A percentile compares a stretch with the other conserved stretches of the same genome.
Conservation (phyloP, 2,329 filamentous ascomycete species). For the Sporothrix mexicana region DNA sequence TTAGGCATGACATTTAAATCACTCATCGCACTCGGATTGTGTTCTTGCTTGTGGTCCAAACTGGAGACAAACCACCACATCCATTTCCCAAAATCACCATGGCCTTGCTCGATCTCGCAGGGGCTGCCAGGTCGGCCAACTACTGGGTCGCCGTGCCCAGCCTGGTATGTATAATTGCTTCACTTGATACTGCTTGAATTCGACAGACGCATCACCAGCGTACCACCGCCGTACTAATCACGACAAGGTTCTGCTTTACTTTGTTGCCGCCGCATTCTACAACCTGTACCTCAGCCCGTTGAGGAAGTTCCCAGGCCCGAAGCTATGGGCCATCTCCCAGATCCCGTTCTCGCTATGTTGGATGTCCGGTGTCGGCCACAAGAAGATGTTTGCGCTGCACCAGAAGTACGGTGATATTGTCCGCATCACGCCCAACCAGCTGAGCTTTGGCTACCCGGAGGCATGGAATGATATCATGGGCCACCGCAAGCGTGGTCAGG, state of each 20-base stretch:
- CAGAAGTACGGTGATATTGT: not conserved
- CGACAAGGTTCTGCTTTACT: not conserved
- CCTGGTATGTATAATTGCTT: not conserved
- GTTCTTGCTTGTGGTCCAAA: no score
- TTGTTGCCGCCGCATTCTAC: not conserved
- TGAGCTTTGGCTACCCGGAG: not conserved
- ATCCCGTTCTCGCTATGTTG: not conserved
- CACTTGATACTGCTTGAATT: not conserved
- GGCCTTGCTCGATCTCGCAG: no score
- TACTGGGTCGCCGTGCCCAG: not conserved
- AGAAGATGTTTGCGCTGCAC: not conserved
- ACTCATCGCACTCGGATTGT: no score
- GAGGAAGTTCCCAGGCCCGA: not conserved
- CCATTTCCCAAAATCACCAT: no score
- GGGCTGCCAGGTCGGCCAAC: no score
- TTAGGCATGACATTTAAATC: no score
- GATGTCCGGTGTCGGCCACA: not conserved
- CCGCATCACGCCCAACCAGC: not conserved
- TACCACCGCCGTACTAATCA: not conserved
- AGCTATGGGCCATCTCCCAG: not conserved
- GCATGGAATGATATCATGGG: not conserved
- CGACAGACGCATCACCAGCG: not conserved
- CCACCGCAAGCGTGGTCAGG: not conserved
- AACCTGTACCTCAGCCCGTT: not conserved
- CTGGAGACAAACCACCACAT: no score